Percentiles rank a stretch among this genome's conserved stretches.
Evolutionary conservation across 2,329 filamentous ascomycete species (phyloP).

Genomic region (Ascochyta koolunga): DNA sequence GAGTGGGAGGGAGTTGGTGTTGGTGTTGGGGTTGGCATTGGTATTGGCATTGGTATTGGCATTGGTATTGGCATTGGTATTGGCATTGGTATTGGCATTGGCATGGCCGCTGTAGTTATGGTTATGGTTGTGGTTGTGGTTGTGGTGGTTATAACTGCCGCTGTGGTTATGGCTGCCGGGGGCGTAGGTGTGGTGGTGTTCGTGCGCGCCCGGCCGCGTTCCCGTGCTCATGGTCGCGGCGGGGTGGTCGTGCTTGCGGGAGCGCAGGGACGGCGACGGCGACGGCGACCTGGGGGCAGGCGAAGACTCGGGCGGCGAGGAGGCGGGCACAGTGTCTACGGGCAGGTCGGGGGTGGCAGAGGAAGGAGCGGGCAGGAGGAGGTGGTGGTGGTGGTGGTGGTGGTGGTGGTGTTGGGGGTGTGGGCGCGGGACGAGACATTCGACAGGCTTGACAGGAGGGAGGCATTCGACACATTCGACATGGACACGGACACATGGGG

Average conservation of each 20-base stretch:
- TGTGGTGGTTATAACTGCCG: not conserved
- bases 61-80: too few species aligned
- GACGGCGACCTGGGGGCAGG: slow-evolving; percentile 59
- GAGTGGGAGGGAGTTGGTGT: slow-evolving; percentile 17
- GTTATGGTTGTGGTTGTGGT: not conserved
- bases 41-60: too few species aligned
- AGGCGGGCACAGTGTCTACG: slow-evolving; percentile 57
- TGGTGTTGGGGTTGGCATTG: slow-evolving; percentile 10
- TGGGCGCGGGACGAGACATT: slow-evolving; percentile 61
- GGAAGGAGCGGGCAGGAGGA: slow-evolving; percentile 59
- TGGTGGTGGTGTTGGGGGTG: slow-evolving; percentile 54
- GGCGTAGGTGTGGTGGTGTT: slow-evolving; percentile 1
- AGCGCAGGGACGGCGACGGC: slow-evolving; percentile 7
- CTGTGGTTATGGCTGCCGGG: not conserved
- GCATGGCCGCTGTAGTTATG: not conserved
- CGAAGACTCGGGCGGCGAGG: slow-evolving; percentile 47
- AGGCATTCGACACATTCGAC: not conserved
- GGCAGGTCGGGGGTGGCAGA: slow-evolving; percentile 57
- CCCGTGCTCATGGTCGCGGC: slow-evolving; percentile 10
- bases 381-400: too few species aligned
- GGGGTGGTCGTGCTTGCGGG: slow-evolving; percentile 2
- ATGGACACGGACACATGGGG: slow-evolving; percentile 52
- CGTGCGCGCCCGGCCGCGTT: slow-evolving; percentile 1
- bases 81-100: not conserved
- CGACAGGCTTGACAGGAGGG: not conserved